These are phyloP conservation scores for Moesziomyces globuligerus DNA, from an alignment of 1,284 basidiomycete species.

Conservation along the genomic window DNA sequence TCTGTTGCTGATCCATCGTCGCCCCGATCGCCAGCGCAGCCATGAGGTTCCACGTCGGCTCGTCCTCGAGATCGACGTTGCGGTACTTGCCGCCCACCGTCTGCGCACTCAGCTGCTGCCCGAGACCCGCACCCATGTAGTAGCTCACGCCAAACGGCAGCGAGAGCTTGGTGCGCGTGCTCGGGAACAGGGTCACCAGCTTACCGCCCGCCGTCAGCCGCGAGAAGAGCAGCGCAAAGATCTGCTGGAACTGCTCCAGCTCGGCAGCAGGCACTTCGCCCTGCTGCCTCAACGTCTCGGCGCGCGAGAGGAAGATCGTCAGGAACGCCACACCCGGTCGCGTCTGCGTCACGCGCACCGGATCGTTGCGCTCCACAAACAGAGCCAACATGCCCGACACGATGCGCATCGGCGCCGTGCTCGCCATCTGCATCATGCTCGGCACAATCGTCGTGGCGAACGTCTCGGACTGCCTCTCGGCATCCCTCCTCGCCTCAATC, in stretches of 20 bases:
- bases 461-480: constrained; percentile 86
- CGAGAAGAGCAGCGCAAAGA: constrained; percentile 83
- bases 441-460: constrained; percentile 88
- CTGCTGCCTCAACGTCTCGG: constrained; percentile 84
- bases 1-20: constrained; percentile 82
- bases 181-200: constrained; percentile 86
- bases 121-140: constrained; percentile 55
- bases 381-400: constrained; percentile 88
- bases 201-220: constrained; percentile 74
- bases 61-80: constrained; percentile 79
- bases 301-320: constrained; percentile 89
- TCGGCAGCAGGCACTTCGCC: constrained; percentile 74
- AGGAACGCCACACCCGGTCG: constrained; percentile 92
- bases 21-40: constrained; percentile 88
- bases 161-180: constrained; percentile 76
- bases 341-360: constrained; percentile 75
- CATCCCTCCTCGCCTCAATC: constrained; percentile 71
- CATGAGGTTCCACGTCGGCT: constrained; percentile 90
- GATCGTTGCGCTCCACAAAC: constrained; percentile 82
- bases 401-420: constrained; percentile 79
- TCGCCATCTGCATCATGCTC: constrained; percentile 83
- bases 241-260: constrained; percentile 78
- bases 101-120: constrained; percentile 24
- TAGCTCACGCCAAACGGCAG: constrained; percentile 71
- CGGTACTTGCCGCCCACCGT: constrained; percentile 43